Percentiles rank a stretch among this genome's conserved stretches.
These are phyloP conservation scores for Dioscorea zingiberensis DNA, from an alignment of 106 monocot species.

Conservation along the genomic window DNA sequence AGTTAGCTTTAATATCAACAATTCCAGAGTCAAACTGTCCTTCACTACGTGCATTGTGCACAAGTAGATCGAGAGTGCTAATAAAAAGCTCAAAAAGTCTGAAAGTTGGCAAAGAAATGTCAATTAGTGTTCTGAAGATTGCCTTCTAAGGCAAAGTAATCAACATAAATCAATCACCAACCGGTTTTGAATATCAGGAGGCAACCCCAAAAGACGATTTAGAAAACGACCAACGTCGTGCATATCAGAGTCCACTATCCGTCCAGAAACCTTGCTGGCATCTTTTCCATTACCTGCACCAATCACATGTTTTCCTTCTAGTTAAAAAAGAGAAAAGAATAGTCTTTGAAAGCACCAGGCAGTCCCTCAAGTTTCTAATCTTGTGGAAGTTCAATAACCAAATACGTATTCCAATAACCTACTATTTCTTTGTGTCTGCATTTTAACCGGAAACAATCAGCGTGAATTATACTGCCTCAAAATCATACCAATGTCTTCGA, in stretches of 20 bases:
- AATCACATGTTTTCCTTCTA: not conserved
- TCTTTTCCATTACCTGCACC: conserved; percentile 76
- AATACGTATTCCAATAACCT: not conserved
- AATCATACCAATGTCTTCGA: too few species aligned
- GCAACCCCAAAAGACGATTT: conserved; percentile 86
- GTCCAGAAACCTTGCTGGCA: conserved; percentile 62
- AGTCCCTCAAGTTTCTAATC: too few species aligned
- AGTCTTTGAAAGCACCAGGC: too few species aligned
- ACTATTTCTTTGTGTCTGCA: not conserved
- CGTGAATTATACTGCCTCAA: too few species aligned
- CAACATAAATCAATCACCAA: conserved; percentile 9
- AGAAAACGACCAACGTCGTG: conserved; percentile 98
- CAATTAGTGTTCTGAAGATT: not conserved
- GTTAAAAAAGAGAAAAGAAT: too few species aligned
- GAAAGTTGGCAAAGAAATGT: conserved; percentile 8
- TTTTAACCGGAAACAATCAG: too few species aligned
- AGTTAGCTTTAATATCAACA: conserved; percentile 85
- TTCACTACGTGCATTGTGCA: conserved; percentile 84
- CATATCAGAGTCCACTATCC: conserved; percentile 96
- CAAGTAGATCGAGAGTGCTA: conserved; percentile 70
- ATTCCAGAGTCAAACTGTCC: conserved; percentile 96
- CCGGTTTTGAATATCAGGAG: conserved; percentile 95
- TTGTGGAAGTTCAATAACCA: not conserved
- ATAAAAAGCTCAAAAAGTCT: conserved; percentile 93
- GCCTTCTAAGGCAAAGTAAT: not conserved